These are phyloP conservation scores for Kwoniella sp. DNA, from an alignment of 768 basidiomycete genomes.

Conservation along the genomic window DNA sequence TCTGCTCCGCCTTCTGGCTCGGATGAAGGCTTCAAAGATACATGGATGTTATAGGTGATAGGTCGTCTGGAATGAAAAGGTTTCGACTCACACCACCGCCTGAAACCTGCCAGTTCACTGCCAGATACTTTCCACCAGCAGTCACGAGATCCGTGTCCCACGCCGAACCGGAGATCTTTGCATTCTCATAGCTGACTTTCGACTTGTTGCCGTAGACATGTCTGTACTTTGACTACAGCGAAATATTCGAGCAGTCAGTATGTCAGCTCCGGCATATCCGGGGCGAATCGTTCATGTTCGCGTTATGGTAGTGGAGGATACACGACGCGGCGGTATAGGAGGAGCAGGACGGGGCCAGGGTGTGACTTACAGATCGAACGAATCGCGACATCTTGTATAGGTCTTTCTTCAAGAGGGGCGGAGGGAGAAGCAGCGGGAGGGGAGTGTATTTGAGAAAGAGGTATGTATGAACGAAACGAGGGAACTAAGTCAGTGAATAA, in stretches of 20 bases:
- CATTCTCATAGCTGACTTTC: slow-evolving; percentile 63
- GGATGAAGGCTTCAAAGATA: too few relatives aligned
- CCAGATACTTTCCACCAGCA: slow-evolving; percentile 83
- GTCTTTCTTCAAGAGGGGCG: background rate
- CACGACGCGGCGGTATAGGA: background rate
- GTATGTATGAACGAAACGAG: too few relatives aligned
- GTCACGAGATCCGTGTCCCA: slow-evolving; percentile 95
- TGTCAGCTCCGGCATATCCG: too few relatives aligned
- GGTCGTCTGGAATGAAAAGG: too few relatives aligned
- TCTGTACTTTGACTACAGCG: slow-evolving; percentile 82
- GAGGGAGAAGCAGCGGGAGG: background rate
- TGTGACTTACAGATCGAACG: slow-evolving; percentile 62
- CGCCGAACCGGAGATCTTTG: slow-evolving; percentile 79
- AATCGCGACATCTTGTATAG: slow-evolving; percentile 73
- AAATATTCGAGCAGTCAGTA: too few relatives aligned
- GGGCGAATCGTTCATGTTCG: too few relatives aligned
- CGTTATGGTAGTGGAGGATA: background rate
- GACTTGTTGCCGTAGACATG: slow-evolving; percentile 88
- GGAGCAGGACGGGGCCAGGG: background rate
- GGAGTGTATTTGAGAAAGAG: too few relatives aligned
- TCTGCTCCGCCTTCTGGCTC: too few relatives aligned
- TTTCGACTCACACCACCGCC: slow-evolving; percentile 50
- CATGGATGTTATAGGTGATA: too few relatives aligned
- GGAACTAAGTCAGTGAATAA: too few relatives aligned
- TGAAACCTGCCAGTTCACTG: slow-evolving; percentile 80